Evolutionary conservation across 805 yeast genomes (phyloP).

Genomic region (Saccharomycopsis fodiens): DNA sequence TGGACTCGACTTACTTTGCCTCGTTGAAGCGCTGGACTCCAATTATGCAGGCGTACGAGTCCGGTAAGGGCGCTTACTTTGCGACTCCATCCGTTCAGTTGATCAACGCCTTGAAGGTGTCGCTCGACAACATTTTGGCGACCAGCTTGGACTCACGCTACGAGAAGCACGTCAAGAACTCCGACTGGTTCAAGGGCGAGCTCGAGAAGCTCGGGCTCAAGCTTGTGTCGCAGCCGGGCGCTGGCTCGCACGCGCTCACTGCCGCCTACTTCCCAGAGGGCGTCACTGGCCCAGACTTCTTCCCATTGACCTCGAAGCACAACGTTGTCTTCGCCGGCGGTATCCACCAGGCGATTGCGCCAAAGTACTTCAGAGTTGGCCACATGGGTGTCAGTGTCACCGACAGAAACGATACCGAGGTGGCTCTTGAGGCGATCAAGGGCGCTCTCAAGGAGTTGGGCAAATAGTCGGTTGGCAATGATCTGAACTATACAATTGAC

Average conservation of each 20-base stretch:
- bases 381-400: constrained; percentile 87
- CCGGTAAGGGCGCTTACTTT: constrained; percentile 72
- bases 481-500: no score
- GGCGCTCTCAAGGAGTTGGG: not conserved
- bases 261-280: constrained; percentile 79
- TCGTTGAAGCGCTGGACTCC: constrained; percentile 83
- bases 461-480: not conserved
- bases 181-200: constrained; percentile 56
- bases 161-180: constrained; percentile 51
- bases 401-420: constrained; percentile 49
- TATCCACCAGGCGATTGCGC: constrained; percentile 69
- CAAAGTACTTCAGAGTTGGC: constrained; percentile 86
- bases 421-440: constrained; percentile 33
- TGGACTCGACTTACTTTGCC: constrained; percentile 45
- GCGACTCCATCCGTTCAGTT: constrained; percentile 97
- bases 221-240: constrained; percentile 53
- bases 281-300: constrained; percentile 58
- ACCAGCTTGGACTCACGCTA: constrained; percentile 51
- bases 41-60: constrained; percentile 78
- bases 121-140: constrained; percentile 64
- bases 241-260: constrained; percentile 82
- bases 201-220: constrained; percentile 53
- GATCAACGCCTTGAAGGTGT: constrained; percentile 69
- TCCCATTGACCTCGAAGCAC: constrained; percentile 46
- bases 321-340: constrained; percentile 87